Percentiles rank a stretch among this genome's conserved stretches.
phyloP scores from a whole-genome alignment of 139 green algal genomes.

The Limnomonas spitsbergensis region DNA sequence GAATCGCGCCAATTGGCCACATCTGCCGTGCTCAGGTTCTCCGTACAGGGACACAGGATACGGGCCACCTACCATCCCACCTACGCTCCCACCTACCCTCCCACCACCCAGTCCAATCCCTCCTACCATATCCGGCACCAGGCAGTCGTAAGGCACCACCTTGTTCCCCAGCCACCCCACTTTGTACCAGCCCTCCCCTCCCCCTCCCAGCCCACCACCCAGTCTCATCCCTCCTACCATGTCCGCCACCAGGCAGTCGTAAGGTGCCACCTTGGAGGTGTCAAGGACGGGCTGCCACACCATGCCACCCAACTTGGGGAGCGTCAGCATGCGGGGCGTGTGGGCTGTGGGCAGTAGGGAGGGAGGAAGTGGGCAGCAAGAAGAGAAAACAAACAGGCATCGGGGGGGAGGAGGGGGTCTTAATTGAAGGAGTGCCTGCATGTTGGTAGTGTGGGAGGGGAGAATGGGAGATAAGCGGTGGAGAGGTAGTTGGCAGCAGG shows the following conservation, averaged over 20 bases:
- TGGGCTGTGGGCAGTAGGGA: constrained; percentile 7
- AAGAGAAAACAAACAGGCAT: too few relatives aligned
- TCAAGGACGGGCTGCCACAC: constrained; percentile 70
- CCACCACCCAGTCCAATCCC: too few relatives aligned
- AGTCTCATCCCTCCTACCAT: constrained; percentile 26
- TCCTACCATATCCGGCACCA: constrained; percentile 57
- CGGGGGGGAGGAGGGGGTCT: too few relatives aligned
- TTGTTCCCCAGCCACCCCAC: constrained; percentile 34
- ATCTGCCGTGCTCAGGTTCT: too few relatives aligned
- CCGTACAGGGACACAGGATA: too few relatives aligned
- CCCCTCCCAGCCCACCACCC: background rate
- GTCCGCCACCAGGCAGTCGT: constrained; percentile 75
- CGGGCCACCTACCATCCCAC: too few relatives aligned
- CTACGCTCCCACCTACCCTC: background rate
- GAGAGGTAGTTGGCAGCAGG: too few relatives aligned
- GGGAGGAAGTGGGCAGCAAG: background rate
- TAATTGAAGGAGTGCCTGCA: too few relatives aligned
- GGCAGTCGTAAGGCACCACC: constrained; percentile 77
- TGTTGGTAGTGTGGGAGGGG: too few relatives aligned
- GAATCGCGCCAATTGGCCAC: too few relatives aligned
- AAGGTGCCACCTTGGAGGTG: constrained; percentile 77
- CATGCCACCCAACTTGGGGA: constrained; percentile 44
- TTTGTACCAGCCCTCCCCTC: background rate
- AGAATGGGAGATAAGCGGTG: too few relatives aligned
- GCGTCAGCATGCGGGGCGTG: background rate